These are phyloP conservation scores for Arachis monticola DNA, from an alignment of 331 rosid genomes.

Conservation along the genomic window DNA sequence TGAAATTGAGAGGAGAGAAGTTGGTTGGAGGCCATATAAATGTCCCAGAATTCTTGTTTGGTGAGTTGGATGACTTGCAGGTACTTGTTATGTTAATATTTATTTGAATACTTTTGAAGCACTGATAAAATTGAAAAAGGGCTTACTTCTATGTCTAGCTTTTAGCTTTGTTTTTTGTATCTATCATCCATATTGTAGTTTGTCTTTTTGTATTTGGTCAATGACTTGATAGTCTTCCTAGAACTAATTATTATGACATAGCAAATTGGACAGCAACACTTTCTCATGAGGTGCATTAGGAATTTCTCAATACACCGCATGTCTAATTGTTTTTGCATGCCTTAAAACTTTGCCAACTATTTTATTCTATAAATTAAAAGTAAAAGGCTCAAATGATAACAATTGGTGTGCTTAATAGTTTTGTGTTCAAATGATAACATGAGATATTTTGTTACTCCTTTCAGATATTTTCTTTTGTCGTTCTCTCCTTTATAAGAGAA, in stretches of 20 bases:
- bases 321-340: background rate
- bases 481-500: too few relatives aligned
- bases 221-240: background rate
- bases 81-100: conserved; percentile 40
- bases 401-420: too few relatives aligned
- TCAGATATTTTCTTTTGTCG: too few relatives aligned
- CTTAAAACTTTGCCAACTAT: background rate
- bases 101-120: background rate
- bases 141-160: too few relatives aligned
- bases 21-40: conserved; percentile 32
- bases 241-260: background rate
- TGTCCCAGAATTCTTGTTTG: conserved; percentile 76
- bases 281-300: background rate
- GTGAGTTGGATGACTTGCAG: conserved; percentile 93
- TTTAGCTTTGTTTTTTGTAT: too few relatives aligned
- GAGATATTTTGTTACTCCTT: too few relatives aligned
- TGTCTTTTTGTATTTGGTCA: conserved; percentile 9
- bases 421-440: too few relatives aligned
- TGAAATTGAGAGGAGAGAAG: too few relatives aligned
- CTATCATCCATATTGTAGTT: background rate
- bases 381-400: too few relatives aligned
- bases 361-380: too few relatives aligned
- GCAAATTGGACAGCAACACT: too few relatives aligned
- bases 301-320: background rate
- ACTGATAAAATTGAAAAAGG: too few relatives aligned